Evolutionary conservation across 177 flowering plant genomes (phyloP).

Genomic region (Tripterygium wilfordii): DNA sequence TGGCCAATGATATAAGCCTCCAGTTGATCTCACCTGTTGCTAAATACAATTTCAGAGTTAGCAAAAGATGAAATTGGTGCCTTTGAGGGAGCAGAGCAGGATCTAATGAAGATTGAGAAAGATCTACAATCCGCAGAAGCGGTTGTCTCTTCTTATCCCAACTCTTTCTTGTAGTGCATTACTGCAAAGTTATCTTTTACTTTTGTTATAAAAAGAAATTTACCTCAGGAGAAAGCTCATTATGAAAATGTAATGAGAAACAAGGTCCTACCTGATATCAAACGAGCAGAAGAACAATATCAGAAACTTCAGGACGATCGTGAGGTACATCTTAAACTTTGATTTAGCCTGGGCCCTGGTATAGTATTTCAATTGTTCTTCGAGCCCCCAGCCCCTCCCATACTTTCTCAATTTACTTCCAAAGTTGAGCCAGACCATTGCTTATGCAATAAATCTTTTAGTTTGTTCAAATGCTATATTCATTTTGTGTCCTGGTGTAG

Average conservation of each 20-base stretch:
- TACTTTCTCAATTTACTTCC: too few relatives aligned
- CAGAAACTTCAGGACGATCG: conserved; percentile 43
- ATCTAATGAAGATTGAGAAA: conserved; percentile 45
- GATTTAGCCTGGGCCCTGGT: too few relatives aligned
- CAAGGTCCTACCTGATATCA: conserved; percentile 58
- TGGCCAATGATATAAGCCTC: too few relatives aligned
- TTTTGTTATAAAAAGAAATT: background rate
- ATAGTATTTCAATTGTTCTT: too few relatives aligned
- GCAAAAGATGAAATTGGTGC: conserved; percentile 71
- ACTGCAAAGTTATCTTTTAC: too few relatives aligned
- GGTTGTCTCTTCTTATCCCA: conserved; percentile 26
- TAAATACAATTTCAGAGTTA: conserved; percentile 76
- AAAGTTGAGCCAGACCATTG: too few relatives aligned
- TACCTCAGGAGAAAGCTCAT: conserved; percentile 56
- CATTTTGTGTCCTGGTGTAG: too few relatives aligned
- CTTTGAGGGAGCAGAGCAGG: conserved; percentile 54
- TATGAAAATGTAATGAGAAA: conserved; percentile 61
- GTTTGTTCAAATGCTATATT: too few relatives aligned
- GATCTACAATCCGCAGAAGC: conserved; percentile 35
- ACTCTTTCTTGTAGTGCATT: background rate
- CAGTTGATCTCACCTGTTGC: too few relatives aligned
- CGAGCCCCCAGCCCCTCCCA: too few relatives aligned
- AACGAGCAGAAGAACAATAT: conserved; percentile 47
- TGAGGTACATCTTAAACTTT: conserved; percentile 33
- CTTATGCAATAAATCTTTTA: too few relatives aligned